A percentile compares a stretch with the other conserved stretches of the same genome.
Evolutionary conservation across 2,329 filamentous ascomycete species (phyloP).

Genomic region (Fusarium falciforme): DNA sequence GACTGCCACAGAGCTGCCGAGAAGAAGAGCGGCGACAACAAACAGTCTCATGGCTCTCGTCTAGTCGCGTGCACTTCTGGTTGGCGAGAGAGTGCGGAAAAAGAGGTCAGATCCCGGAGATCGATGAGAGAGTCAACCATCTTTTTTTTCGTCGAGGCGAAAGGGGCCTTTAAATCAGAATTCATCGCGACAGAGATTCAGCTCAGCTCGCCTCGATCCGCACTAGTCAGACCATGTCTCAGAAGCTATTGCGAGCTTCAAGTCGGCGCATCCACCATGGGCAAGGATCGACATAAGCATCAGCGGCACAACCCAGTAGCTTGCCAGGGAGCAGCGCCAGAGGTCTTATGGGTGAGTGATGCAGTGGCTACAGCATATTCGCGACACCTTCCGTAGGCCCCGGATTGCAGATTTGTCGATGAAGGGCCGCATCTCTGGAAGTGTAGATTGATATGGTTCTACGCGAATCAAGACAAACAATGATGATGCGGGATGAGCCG

Average conservation of each 20-base stretch:
- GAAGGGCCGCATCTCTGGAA: background rate
- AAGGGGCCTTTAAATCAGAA: background rate
- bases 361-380: background rate
- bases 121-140: background rate
- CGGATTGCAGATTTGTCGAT: background rate
- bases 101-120: background rate
- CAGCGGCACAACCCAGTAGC: background rate
- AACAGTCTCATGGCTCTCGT: background rate
- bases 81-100: background rate
- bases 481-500: background rate
- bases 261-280: background rate
- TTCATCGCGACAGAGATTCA: background rate
- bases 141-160: background rate
- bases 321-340: no score
- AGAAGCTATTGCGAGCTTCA: background rate
- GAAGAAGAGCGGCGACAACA: background rate
- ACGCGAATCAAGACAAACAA: no score
- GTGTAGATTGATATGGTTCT: background rate
- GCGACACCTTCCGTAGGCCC: background rate
- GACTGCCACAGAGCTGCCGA: conserved; percentile 10
- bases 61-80: background rate
- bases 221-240: background rate
- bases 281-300: background rate
- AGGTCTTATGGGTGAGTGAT: background rate
- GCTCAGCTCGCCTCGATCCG: background rate